A percentile compares a stretch with the other conserved stretches of the same genome.
Evolutionary conservation across 2,329 filamentous ascomycete species (phyloP).

Genomic region (Neopestalotiopsis rosae): DNA sequence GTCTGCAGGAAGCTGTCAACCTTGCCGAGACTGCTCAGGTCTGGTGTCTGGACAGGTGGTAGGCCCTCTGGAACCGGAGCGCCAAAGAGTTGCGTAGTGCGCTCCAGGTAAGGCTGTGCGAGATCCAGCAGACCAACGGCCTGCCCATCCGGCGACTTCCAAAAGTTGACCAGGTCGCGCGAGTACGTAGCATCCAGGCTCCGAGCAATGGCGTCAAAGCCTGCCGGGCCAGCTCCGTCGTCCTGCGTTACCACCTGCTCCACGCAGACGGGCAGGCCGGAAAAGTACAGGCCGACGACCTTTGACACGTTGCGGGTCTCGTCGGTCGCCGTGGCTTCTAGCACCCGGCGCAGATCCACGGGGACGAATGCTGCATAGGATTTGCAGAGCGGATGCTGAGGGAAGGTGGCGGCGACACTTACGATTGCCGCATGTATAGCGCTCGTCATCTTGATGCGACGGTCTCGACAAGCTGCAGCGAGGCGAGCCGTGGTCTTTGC

Average conservation of each 20-base stretch:
- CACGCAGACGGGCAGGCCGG: slow-evolving; percentile 28
- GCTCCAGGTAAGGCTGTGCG: slow-evolving; percentile 19
- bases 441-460: slow-evolving; percentile 24
- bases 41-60: slow-evolving; percentile 25
- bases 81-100: slow-evolving; percentile 21
- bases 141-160: slow-evolving; percentile 28
- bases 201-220: slow-evolving; percentile 23
- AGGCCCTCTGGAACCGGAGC: slow-evolving; percentile 17
- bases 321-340: slow-evolving; percentile 9
- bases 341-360: slow-evolving; percentile 24
- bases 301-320: neutral
- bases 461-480: slow-evolving; percentile 18
- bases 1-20: slow-evolving; percentile 23
- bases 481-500: slow-evolving; percentile 19
- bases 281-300: slow-evolving; percentile 25
- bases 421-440: slow-evolving; percentile 30
- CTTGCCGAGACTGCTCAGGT: slow-evolving; percentile 27
- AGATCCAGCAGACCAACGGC: slow-evolving; percentile 23
- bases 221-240: neutral
- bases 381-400: slow-evolving; percentile 25
- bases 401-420: slow-evolving; percentile 24
- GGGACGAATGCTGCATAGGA: slow-evolving; percentile 28
- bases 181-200: slow-evolving; percentile 25
- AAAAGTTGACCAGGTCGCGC: slow-evolving; percentile 31
- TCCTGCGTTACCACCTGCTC: slow-evolving; percentile 16